These are phyloP conservation scores for Trichoderma polysporum DNA, from an alignment of 2,329 filamentous ascomycete genomes.

Conservation along the genomic window DNA sequence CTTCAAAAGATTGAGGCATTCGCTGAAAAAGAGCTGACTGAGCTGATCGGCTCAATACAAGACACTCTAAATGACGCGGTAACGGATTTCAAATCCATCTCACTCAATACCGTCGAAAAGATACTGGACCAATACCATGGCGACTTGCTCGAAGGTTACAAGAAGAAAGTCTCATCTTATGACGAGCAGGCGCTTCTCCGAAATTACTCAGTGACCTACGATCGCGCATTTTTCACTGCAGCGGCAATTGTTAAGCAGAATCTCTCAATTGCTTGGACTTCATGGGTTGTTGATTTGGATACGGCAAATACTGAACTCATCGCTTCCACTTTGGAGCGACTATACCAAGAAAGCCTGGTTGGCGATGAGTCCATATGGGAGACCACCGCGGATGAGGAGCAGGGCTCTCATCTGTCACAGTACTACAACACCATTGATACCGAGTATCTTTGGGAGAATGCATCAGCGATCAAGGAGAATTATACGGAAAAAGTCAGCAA, in stretches of 20 bases:
- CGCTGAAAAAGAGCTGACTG: conserved; percentile 6
- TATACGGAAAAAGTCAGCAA: conserved; percentile 10
- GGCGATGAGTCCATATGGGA: conserved; percentile 15
- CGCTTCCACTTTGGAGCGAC: conserved; percentile 1
- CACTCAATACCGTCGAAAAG: conserved; percentile 1
- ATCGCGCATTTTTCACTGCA: conserved; percentile 12
- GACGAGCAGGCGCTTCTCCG: conserved; percentile 12
- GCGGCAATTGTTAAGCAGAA: conserved; percentile 12
- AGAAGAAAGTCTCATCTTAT: conserved; percentile 14
- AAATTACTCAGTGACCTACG: conserved; percentile 16
- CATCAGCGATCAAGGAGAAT: conserved; percentile 1
- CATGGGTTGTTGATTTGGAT: conserved; percentile 9
- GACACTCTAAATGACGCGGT: neutral
- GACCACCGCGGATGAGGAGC: conserved; percentile 12
- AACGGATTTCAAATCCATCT: conserved; percentile 8
- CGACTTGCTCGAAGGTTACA: conserved; percentile 9
- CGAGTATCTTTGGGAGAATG: conserved; percentile 14
- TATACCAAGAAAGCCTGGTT: neutral
- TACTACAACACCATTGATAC: conserved; percentile 19
- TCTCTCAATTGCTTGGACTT: conserved; percentile 2
- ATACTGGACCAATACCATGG: conserved; percentile 9
- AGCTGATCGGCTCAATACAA: conserved; percentile 12
- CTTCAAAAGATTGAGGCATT: conserved; percentile 16
- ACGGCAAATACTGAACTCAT: neutral
- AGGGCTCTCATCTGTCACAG: conserved; percentile 1